Conservation (phyloP, 2,329 filamentous ascomycete species). For the Cladorrhinum sp. region DNA sequence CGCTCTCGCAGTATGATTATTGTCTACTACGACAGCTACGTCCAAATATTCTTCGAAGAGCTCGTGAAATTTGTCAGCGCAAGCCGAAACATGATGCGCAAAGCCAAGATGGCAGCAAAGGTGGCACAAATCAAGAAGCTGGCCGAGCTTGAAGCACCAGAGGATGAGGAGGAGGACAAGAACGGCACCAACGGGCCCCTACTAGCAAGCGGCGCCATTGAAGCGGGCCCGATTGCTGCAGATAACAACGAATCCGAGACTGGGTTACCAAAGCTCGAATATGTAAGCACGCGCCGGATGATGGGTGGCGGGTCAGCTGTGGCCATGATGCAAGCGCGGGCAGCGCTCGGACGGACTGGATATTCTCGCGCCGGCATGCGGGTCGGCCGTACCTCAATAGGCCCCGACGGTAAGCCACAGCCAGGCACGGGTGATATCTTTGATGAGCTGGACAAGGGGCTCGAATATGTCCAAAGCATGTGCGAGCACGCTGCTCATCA, state of each 20-base stretch:
- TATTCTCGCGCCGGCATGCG: slow-evolving; percentile 26
- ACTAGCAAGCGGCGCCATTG: background rate
- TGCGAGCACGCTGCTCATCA: slow-evolving; percentile 88
- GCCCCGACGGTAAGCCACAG: slow-evolving; percentile 25
- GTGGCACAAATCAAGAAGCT: slow-evolving; percentile 63
- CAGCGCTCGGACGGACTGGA: slow-evolving; percentile 27
- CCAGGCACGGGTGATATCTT: slow-evolving; percentile 49
- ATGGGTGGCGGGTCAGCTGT: slow-evolving; percentile 33
- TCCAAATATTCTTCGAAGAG: slow-evolving; percentile 78
- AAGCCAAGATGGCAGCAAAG: slow-evolving; percentile 79
- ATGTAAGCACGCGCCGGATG: slow-evolving; percentile 35
- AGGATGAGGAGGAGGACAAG: slow-evolving; percentile 42
- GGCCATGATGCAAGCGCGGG: slow-evolving; percentile 23
- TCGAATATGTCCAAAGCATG: slow-evolving; percentile 76
- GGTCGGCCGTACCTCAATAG: slow-evolving; percentile 24
- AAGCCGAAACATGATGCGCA: slow-evolving; percentile 79
- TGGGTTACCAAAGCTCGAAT: slow-evolving; percentile 30
- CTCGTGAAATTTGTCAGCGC: slow-evolving; percentile 78
- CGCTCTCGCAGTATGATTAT: slow-evolving; percentile 73
- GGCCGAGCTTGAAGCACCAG: slow-evolving; percentile 57
- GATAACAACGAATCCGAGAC: background rate
- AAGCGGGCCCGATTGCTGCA: slow-evolving; percentile 30
- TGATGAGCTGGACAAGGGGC: slow-evolving; percentile 70
- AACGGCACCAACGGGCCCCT: slow-evolving; percentile 25
- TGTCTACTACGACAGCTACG: slow-evolving; percentile 88